A percentile compares a stretch with the other conserved stretches of the same genome.
phyloP scores from a whole-genome alignment of 345 rosid genomes.

The Firmiana major region DNA sequence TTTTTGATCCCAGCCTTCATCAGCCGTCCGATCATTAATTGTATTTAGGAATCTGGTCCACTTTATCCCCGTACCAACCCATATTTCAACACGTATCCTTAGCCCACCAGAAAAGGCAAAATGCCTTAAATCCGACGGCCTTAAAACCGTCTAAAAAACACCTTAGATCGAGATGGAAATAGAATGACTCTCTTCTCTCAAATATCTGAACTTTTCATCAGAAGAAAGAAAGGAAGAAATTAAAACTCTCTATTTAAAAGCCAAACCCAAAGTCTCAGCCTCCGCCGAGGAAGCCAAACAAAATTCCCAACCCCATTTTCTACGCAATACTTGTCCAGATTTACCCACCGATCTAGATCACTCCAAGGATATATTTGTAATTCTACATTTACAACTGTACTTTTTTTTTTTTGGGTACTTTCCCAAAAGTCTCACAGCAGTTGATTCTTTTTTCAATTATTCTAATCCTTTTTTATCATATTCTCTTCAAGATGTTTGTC shows the following conservation, averaged over 20 bases:
- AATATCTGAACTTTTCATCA: slow-evolving; percentile 10
- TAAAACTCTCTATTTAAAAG: background rate
- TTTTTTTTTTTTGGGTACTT: slow-evolving; percentile 11
- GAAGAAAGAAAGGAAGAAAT: background rate
- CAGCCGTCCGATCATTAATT: slow-evolving; percentile 26
- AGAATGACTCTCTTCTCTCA: background rate
- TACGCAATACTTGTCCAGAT: slow-evolving; percentile 21
- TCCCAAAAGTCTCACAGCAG: background rate
- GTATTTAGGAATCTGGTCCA: slow-evolving; percentile 28
- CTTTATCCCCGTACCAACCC: slow-evolving; percentile 17
- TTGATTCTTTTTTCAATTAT: slow-evolving; percentile 11
- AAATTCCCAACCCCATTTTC: slow-evolving; percentile 3
- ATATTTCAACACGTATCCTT: slow-evolving; percentile 22
- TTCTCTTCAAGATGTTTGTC: background rate
- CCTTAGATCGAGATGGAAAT: slow-evolving; percentile 18
- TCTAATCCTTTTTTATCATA: background rate
- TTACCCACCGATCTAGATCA: slow-evolving; percentile 27
- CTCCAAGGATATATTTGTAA: slow-evolving; percentile 41
- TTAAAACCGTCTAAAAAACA: background rate
- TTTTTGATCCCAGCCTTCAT: background rate
- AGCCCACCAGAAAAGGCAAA: slow-evolving; percentile 11
- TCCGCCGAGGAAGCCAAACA: slow-evolving; percentile 4
- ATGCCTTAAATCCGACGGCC: slow-evolving; percentile 30
- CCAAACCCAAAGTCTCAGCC: background rate
- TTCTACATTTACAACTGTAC: background rate